Evolutionary conservation across 352 stramenopile species (phyloP), one percentile per base, ranked within the genome.

Genomic region (Pythium vanterpoolii): DNA sequence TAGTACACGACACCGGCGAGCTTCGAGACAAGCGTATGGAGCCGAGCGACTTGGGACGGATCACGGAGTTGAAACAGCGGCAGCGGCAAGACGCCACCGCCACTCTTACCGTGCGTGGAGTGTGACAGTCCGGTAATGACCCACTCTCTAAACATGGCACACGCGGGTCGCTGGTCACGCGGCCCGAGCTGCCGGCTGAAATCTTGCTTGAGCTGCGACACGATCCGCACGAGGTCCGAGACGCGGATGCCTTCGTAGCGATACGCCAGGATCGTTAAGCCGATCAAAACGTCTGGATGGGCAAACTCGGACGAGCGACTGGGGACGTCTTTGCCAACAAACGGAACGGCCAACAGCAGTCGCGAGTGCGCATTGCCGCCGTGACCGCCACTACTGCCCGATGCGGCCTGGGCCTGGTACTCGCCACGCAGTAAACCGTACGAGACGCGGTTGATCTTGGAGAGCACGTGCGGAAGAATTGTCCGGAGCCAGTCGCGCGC

Each of bases 291-390:
- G 62, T 99, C 98, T 7, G 98, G 97, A 56, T 99, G 97, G 8
- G 96, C 97, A 65, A 99, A 99, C 72, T 99, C 97, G 27, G 95
- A 99, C 19, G 97, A 98, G 30, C 96, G 83, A 61, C 91, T 98
- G 5, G 98, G 98, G 14, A 99, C 97, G 74, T 99, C 97, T 70
- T 99, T 99, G 24, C 96, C 98, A 30, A 99, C 95, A 66, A 99
- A 99, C 27, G 98, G 98, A 5, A 99, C 95, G 1, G 98, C 97
- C 34, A 99, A 73, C 47, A 99, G 74, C 34, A 97, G 69, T 34
- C 98, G 91, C 42, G 97, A 97, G n/a, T 97, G 96, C 42, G 98
- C 96, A 62, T 98, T 97, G 2, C 95, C 65, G 1, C 87, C 87
- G n/a, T 50, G 95, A 62, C 62, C n/a, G n/a, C n/a, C n/a, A n/a